Percentiles rank a stretch among this genome's conserved stretches.
Evolutionary conservation across 2,329 filamentous ascomycete genomes (phyloP).

Genomic region (Nigrospora sphaerica): DNA sequence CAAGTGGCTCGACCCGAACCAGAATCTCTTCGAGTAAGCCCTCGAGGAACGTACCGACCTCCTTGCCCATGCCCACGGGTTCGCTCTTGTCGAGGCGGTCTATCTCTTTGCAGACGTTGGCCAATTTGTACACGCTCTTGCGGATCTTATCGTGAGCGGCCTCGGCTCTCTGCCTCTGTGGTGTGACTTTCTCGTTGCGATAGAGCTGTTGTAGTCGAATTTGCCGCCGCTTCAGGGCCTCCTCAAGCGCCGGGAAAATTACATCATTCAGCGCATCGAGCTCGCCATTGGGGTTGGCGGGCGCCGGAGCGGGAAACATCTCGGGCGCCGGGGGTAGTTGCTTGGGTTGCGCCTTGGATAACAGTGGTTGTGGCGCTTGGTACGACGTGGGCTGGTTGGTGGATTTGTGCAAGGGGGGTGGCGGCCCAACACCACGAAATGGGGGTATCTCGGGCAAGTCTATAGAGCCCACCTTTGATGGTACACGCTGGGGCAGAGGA

Average conservation of each 20-base stretch:
- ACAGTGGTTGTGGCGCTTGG: slow-evolving; percentile 39
- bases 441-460: slow-evolving; percentile 49
- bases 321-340: slow-evolving; percentile 30
- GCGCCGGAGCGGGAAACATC: slow-evolving; percentile 49
- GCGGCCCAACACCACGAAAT: slow-evolving; percentile 33
- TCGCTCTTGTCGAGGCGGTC: slow-evolving; percentile 81
- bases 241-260: slow-evolving; percentile 86
- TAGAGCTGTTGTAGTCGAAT: slow-evolving; percentile 49
- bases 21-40: slow-evolving; percentile 90
- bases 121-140: slow-evolving; percentile 74
- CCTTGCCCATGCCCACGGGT: slow-evolving; percentile 88
- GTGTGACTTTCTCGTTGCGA: slow-evolving; percentile 40
- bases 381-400: slow-evolving; percentile 19
- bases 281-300: slow-evolving; percentile 56
- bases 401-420: slow-evolving; percentile 16
- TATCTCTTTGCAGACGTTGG: slow-evolving; percentile 79
- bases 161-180: slow-evolving; percentile 61
- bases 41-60: slow-evolving; percentile 82
- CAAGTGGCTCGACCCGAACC: slow-evolving; percentile 81
- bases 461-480: slow-evolving; percentile 32
- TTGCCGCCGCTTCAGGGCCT: slow-evolving; percentile 76
- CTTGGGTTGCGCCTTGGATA: slow-evolving; percentile 48
- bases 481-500: slow-evolving; percentile 22
- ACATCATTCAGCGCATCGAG: slow-evolving; percentile 86
- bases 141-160: slow-evolving; percentile 75